These are phyloP conservation scores for Phytophthora pistaciae DNA, from an alignment of 352 stramenopile genomes.

Conservation along the genomic window DNA sequence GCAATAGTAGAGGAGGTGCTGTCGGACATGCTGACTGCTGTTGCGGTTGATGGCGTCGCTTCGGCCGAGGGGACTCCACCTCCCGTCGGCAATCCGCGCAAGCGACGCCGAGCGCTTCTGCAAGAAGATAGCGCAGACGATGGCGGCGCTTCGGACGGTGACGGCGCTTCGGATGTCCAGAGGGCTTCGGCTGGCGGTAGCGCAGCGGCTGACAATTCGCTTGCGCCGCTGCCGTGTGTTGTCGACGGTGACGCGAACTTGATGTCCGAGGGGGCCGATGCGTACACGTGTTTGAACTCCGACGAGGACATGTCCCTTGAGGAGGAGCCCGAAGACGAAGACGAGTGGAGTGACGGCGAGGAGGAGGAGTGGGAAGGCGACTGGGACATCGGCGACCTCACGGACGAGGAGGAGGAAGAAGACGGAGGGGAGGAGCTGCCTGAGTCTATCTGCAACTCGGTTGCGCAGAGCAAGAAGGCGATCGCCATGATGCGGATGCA, in stretches of 20 bases:
- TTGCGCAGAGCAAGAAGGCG: background rate
- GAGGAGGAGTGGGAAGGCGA: slow-evolving; percentile 6
- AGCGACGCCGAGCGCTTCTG: too few relatives aligned
- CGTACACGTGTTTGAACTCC: slow-evolving; percentile 4
- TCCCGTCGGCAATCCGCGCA: too few relatives aligned
- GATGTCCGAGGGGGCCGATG: slow-evolving; percentile 1
- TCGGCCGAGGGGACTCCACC: too few relatives aligned
- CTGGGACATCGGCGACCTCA: slow-evolving; percentile 1
- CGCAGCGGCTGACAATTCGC: too few relatives aligned
- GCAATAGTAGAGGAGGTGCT: too few relatives aligned
- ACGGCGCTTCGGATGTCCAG: too few relatives aligned
- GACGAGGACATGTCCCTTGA: slow-evolving; percentile 1
- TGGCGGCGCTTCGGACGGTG: too few relatives aligned
- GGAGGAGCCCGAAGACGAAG: background rate
- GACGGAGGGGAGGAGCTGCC: background rate
- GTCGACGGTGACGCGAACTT: slow-evolving; percentile 3
- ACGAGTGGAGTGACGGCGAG: background rate
- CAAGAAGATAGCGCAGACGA: too few relatives aligned
- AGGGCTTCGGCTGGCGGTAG: too few relatives aligned
- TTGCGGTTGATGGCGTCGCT: too few relatives aligned
- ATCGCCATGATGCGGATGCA: slow-evolving; percentile 2
- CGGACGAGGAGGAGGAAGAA: slow-evolving; percentile 3
- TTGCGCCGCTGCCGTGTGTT: background rate
- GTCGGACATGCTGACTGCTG: too few relatives aligned
- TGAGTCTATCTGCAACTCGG: background rate